Evolutionary conservation across 371 early-diverging fungal species (phyloP), one percentile per base, ranked within the genome.

Genomic region (Apophysomyces sp.): DNA sequence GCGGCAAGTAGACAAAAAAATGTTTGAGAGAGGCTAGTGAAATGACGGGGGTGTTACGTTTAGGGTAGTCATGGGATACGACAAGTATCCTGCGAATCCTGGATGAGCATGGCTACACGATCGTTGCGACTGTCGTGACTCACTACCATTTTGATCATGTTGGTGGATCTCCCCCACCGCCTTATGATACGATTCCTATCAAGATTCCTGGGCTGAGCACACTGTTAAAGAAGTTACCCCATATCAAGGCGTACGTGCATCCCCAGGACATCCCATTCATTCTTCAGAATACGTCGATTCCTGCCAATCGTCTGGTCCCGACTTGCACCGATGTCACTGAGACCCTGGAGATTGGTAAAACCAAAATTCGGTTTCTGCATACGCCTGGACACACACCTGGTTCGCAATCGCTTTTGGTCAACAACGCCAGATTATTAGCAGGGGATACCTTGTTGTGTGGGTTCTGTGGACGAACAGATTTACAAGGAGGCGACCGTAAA

Each of bases 331-430:
- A 71, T 30, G 85, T 91, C 57, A 86, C 88, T 2, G 73, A 76
- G n/a, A 66, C 62, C 0, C 61, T 93, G 39, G 68, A 60, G 1
- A 66, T 93, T 2, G 89, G 88, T 27, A 62, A 62, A 13, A 81
- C 84, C 0, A 65, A 69, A 4, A 67, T 94, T 26, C 68, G 77
- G 44, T 92, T 94, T 59, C 61, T 94, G 41, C 96, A 94, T 67
- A 93, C 93, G 21, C 94, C 95, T 0, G 96, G 96, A 8, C 96
- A 96, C 72, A 92, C 95, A 27, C 87, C 90, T 2, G 96, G 96
- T 3, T 90, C 90, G 31, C 93, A 94, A 72, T 89, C 91, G 31
- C 58, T 96, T 15, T 56, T 94, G 49, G 80, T 95, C 16, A 92
- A 92, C 69, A 78, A 76, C 18, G 72, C 74, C 51, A 78, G 93